phyloP scores from a whole-genome alignment of 208 protist species.

The Leishmania major region DNA sequence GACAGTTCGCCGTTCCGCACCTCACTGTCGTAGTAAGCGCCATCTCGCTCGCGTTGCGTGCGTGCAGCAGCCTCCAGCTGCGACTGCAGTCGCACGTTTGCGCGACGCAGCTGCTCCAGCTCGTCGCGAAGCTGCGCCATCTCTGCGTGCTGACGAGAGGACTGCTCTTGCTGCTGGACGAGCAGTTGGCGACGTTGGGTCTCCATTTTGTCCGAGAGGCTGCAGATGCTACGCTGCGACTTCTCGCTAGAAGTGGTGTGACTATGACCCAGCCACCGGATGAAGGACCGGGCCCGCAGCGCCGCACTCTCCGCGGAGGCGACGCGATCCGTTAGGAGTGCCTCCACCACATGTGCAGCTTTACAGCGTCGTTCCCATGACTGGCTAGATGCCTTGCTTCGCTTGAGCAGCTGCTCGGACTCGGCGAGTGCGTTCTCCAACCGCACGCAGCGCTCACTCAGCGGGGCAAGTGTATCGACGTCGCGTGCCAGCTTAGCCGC shows the following conservation, averaged over 20 bases:
- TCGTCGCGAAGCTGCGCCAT: conserved; percentile 9
- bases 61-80: conserved; percentile 16
- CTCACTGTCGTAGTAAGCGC: conserved; percentile 11
- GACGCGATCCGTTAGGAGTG: conserved; percentile 25
- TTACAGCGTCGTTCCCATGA: background rate
- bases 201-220: conserved; percentile 8
- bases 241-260: background rate
- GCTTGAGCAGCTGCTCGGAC: conserved; percentile 16
- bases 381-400: conserved; percentile 8
- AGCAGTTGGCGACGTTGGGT: conserved; percentile 15
- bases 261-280: conserved; percentile 20
- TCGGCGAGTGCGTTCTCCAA: conserved; percentile 29
- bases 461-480: conserved; percentile 31
- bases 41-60: conserved; percentile 16
- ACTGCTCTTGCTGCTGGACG: conserved; percentile 11
- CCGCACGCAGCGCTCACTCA: conserved; percentile 36
- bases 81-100: conserved; percentile 18
- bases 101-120: conserved; percentile 16
- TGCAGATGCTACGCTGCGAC: background rate
- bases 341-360: background rate
- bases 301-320: background rate
- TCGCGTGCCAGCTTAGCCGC: conserved; percentile 16
- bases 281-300: conserved; percentile 22
- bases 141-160: conserved; percentile 11
- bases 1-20: conserved; percentile 16